These are phyloP conservation scores for Candida boidinii DNA, from an alignment of 805 yeast species.

Conservation along the genomic window DNA sequence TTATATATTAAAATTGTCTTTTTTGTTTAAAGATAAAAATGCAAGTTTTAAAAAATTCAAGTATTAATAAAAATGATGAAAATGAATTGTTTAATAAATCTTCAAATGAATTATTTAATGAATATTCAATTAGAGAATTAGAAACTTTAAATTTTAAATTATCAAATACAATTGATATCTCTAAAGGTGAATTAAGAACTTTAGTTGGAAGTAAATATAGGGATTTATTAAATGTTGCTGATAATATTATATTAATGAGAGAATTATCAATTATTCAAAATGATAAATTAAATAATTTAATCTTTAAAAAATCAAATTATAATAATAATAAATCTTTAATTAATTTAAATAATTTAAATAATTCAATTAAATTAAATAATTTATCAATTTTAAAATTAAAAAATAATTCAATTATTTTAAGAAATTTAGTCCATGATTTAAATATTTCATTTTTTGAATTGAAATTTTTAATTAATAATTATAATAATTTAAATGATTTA, in stretches of 20 bases:
- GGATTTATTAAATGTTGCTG: slow-evolving; percentile 27
- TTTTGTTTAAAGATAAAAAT: too few species aligned
- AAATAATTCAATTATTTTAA: slow-evolving; percentile 13
- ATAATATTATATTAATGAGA: slow-evolving; percentile 27
- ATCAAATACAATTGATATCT: slow-evolving; percentile 12
- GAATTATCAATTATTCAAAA: slow-evolving; percentile 17
- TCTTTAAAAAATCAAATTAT: slow-evolving; percentile 22
- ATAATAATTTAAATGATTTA: neutral
- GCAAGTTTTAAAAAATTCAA: too few species aligned
- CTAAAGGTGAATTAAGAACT: slow-evolving; percentile 18
- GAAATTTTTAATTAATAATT: neutral
- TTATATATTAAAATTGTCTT: too few species aligned
- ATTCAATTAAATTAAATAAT: slow-evolving; percentile 1
- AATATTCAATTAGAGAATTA: slow-evolving; percentile 21
- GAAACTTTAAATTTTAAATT: slow-evolving; percentile 14
- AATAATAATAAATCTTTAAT: slow-evolving; percentile 9
- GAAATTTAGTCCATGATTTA: slow-evolving; percentile 19
- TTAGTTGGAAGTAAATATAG: slow-evolving; percentile 27
- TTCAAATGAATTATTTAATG: slow-evolving; percentile 18
- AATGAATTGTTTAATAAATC: too few species aligned
- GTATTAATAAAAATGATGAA: too few species aligned
- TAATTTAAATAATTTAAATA: slow-evolving; percentile 15
- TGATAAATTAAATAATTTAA: slow-evolving; percentile 16
- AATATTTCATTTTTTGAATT: slow-evolving; percentile 12
- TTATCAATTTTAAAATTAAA: slow-evolving; percentile 5